Conservation (phyloP, 805 yeast genomes). For the Lachancea sp. region DNA sequence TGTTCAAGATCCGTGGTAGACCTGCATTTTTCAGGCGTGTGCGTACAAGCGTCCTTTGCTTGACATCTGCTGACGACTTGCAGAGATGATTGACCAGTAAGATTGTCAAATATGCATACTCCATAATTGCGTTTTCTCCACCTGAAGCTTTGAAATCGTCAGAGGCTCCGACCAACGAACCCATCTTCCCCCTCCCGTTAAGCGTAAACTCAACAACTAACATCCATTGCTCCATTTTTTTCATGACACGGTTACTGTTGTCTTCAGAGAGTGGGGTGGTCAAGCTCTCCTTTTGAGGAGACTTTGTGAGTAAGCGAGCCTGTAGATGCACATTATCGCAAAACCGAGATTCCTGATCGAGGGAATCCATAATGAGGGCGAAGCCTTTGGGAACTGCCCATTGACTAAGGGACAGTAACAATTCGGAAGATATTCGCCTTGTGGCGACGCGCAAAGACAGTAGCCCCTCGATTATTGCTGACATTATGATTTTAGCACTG, state of each 20-base stretch:
- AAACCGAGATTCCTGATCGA: slow-evolving; percentile 24
- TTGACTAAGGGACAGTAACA: slow-evolving; percentile 51
- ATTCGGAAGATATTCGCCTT: slow-evolving; percentile 72
- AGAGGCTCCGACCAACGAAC: slow-evolving; percentile 87
- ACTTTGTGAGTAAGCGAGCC: slow-evolving; percentile 12
- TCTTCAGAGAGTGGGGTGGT: not conserved
- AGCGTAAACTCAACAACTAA: slow-evolving; percentile 56
- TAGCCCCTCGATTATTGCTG: slow-evolving; percentile 64
- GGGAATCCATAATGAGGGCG: slow-evolving; percentile 39
- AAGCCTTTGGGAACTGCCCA: slow-evolving; percentile 44
- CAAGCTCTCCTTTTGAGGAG: not conserved
- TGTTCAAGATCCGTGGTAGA: slow-evolving; percentile 31
- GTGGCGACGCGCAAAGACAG: slow-evolving; percentile 71
- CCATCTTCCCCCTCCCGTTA: slow-evolving; percentile 83
- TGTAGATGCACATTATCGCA: slow-evolving; percentile 30
- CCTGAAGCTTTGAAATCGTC: slow-evolving; percentile 55
- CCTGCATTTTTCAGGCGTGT: slow-evolving; percentile 31
- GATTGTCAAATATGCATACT: slow-evolving; percentile 30
- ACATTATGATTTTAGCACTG: slow-evolving; percentile 37
- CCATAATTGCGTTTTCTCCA: slow-evolving; percentile 38
- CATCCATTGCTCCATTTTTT: slow-evolving; percentile 67
- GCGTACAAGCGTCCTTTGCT: slow-evolving; percentile 31
- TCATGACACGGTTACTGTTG: slow-evolving; percentile 25
- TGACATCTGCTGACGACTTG: slow-evolving; percentile 22
- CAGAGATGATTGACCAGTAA: slow-evolving; percentile 31